Conservation (phyloP, 2,329 filamentous ascomycete species). For the Pseudogymnoascus sp. region DNA sequence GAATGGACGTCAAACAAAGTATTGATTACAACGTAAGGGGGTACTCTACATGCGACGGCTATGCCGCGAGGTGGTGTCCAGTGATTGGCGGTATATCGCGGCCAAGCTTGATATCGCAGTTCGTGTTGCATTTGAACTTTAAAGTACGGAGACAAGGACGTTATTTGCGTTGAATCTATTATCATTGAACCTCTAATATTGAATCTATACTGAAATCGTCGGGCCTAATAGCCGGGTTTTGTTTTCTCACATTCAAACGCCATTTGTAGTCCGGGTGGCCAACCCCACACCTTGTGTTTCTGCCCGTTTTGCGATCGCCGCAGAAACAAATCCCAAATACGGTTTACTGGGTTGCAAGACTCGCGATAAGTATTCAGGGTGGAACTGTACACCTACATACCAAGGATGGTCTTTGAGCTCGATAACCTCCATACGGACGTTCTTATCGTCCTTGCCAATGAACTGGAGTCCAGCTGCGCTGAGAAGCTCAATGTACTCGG, state of each 20-base stretch:
- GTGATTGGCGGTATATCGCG: neutral
- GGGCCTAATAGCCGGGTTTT: neutral
- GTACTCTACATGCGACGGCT: neutral
- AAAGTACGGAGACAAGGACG: neutral
- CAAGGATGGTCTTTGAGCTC: conserved; percentile 78
- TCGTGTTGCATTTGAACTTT: neutral
- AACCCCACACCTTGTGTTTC: neutral
- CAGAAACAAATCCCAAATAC: conserved; percentile 79
- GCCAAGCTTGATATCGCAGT: neutral
- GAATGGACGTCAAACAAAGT: neutral
- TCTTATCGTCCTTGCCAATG: conserved; percentile 70
- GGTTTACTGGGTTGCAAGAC: conserved; percentile 67
- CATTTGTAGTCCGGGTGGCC: neutral
- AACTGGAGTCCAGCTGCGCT: conserved; percentile 64
- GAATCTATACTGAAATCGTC: neutral
- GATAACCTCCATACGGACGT: conserved; percentile 73
- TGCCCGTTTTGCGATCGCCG: conserved; percentile 34
- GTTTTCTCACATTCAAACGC: neutral
- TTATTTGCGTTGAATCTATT: neutral
- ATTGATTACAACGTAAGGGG: neutral
- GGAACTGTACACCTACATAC: conserved; percentile 80
- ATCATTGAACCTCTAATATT: neutral
- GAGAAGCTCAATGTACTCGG: conserved; percentile 61
- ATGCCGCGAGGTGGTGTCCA: neutral
- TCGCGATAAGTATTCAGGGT: conserved; percentile 75